These are phyloP conservation scores for Mycosphaerelloides madeirae DNA, from an alignment of 2,329 filamentous ascomycete genomes.

Conservation along the genomic window DNA sequence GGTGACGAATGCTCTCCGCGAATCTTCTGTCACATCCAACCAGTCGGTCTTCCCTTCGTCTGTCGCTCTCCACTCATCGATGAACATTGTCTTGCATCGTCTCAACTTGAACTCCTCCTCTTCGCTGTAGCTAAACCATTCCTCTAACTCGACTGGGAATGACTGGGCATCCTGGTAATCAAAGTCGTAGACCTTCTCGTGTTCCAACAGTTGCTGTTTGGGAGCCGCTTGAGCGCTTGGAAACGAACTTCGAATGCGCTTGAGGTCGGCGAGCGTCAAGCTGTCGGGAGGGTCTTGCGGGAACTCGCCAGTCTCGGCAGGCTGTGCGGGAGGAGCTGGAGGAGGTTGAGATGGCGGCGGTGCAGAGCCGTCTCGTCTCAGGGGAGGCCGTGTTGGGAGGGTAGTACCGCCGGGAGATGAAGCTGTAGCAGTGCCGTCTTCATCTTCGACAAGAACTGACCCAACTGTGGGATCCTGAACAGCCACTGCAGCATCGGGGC, in stretches of 20 bases:
- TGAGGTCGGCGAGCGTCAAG: slow-evolving; percentile 45
- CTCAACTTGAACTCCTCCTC: slow-evolving; percentile 78
- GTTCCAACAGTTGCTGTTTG: slow-evolving; percentile 28
- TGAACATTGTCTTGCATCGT: slow-evolving; percentile 70
- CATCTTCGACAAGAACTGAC: slow-evolving; percentile 9
- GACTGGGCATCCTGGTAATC: slow-evolving; percentile 49
- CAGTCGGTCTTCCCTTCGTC: slow-evolving; percentile 51
- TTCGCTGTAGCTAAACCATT: slow-evolving; percentile 93
- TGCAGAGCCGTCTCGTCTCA: slow-evolving; percentile 39
- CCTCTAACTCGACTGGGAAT: slow-evolving; percentile 85
- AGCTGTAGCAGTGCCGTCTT: slow-evolving; percentile 12
- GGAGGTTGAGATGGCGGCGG: slow-evolving; percentile 41
- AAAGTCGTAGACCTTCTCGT: slow-evolving; percentile 66
- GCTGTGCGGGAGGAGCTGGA: slow-evolving; percentile 37
- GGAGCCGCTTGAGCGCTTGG: slow-evolving; percentile 36
- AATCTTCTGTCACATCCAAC: slow-evolving; percentile 58
- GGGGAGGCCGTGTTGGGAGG: slow-evolving; percentile 32
- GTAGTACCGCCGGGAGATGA: too few relatives aligned
- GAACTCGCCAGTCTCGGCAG: slow-evolving; percentile 27
- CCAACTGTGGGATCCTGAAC: background rate
- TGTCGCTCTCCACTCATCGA: slow-evolving; percentile 61
- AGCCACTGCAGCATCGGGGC: slow-evolving; percentile 5
- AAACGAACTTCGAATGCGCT: slow-evolving; percentile 41
- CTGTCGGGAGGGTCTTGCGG: slow-evolving; percentile 38
- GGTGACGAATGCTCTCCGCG: slow-evolving; percentile 54